Base-by-base conservation (phyloP, 495 filamentous ascomycete genomes). In the Aspergillus ostianus region DNA sequence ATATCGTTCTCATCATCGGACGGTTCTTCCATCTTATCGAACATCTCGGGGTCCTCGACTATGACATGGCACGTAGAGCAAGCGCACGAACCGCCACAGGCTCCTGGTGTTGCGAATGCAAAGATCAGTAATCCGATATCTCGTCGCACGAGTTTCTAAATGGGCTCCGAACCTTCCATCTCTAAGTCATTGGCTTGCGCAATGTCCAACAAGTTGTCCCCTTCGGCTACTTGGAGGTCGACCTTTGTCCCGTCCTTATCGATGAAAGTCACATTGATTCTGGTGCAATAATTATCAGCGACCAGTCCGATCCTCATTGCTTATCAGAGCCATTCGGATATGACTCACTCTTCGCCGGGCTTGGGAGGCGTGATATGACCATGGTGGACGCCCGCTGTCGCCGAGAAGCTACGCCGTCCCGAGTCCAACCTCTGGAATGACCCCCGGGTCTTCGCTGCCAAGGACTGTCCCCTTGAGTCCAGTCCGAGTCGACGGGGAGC, bases 1-100 rank as follows among this genome's bases (percentile, higher is more conserved):
- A 98, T 98, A 75, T 98, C 94, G 72, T 98, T 98, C 83, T 98
- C 94, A 71, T 98, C 95, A 71, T 98, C 94, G 46, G 89, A 87
- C 17, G 94, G 90, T 74, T 98, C 95, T 49, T 87, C 84, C 79
- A 98, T 93, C 77, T 86, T 87, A 63, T 98, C 94, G 70, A 91
- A 98, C 80, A 89, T 84, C 17, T 86, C 88, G 4, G 90, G 84
- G 67, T 90, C 87, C 58, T 87, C 80, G 47, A 98, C 90, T 54
- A 98, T 96, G 51, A 98, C 88, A 77, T 98, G 94, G 78, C 94
- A 98, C 1, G 94, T 98, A 60, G 91, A 96, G 72, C 94, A 98
- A 62, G 95, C 94, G 65, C 94, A 97, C 6, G 90, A 95, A 18
- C 94, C 94, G 36, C 93, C 94, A 67, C 94, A 98, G 9, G 94